A percentile compares a stretch with the other conserved stretches of the same genome.
Conservation (phyloP, 192 early-diverging fungal genomes). For the Neocallimastix lanati region DNA sequence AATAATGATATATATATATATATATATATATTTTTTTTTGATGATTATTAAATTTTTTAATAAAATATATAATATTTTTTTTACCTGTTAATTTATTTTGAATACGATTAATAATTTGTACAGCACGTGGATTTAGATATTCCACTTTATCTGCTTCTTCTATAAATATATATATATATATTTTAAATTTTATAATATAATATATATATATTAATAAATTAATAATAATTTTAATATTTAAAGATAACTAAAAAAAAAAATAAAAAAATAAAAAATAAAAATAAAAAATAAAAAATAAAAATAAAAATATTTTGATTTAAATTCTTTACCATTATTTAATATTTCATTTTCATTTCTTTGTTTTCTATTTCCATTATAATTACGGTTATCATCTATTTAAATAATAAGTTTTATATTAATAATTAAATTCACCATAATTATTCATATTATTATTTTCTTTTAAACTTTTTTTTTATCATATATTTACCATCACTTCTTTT, state of each 20-base stretch:
- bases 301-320: too few species aligned
- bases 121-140: constrained; percentile 56
- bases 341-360: constrained; percentile 28
- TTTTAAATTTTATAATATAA: too few species aligned
- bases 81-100: constrained; percentile 76
- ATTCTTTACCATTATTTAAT: constrained; percentile 8
- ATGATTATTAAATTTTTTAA: not conserved
- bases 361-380: constrained; percentile 21
- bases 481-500: constrained; percentile 4
- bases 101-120: constrained; percentile 72
- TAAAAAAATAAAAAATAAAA: too few species aligned
- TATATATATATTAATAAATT: too few species aligned
- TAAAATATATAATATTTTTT: not conserved
- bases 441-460: too few species aligned
- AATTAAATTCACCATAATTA: too few species aligned
- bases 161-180: too few species aligned
- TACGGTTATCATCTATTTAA: constrained; percentile 2
- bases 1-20: too few species aligned
- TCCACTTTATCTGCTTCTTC: constrained; percentile 25
- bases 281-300: too few species aligned
- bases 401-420: not conserved
- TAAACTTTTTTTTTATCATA: constrained; percentile 5
- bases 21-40: too few species aligned
- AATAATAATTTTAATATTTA: too few species aligned
- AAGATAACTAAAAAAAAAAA: too few species aligned